These are phyloP conservation scores for Monosporascus sp. DNA, from an alignment of 2,329 filamentous ascomycete genomes.

Conservation along the genomic window DNA sequence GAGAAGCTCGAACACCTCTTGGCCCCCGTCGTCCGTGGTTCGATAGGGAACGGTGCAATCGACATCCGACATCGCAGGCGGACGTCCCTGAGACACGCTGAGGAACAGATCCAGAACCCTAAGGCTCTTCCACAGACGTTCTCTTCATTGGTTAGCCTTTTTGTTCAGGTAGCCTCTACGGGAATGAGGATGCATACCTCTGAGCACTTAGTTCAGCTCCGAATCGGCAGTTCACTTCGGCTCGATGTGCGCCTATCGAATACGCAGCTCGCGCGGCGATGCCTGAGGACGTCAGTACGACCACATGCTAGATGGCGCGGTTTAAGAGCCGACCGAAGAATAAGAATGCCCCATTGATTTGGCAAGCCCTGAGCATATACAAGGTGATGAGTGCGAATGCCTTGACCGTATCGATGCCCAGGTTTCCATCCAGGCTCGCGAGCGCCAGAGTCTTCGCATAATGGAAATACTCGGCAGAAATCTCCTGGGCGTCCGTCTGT, in stretches of 20 bases:
- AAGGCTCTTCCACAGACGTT: conserved; percentile 50
- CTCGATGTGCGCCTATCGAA: conserved; percentile 47
- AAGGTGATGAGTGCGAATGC: conserved; percentile 45
- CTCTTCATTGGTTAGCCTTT: conserved; percentile 16
- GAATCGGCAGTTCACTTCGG: conserved; percentile 49
- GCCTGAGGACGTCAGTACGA: conserved; percentile 20
- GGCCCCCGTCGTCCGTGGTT: conserved; percentile 27
- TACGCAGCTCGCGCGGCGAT: conserved; percentile 48
- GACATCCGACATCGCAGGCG: conserved; percentile 47
- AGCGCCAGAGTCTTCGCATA: conserved; percentile 43
- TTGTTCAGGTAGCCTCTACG: neutral
- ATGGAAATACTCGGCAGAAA: conserved; percentile 43
- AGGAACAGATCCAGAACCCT: conserved; percentile 48
- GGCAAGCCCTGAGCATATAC: conserved; percentile 50
- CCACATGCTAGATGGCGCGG: neutral
- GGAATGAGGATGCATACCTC: conserved; percentile 17
- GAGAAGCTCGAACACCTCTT: conserved; percentile 40
- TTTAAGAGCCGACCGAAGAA: conserved; percentile 36
- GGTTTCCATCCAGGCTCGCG: conserved; percentile 37
- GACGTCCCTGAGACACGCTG: conserved; percentile 49
- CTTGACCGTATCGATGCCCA: conserved; percentile 45
- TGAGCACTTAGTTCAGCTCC: conserved; percentile 37
- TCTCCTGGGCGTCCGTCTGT: conserved; percentile 35
- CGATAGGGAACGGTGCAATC: conserved; percentile 50
- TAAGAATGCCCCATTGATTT: conserved; percentile 50